Base-by-base conservation (phyloP, 345 rosid species). In the Erucastrum elatum region DNA sequence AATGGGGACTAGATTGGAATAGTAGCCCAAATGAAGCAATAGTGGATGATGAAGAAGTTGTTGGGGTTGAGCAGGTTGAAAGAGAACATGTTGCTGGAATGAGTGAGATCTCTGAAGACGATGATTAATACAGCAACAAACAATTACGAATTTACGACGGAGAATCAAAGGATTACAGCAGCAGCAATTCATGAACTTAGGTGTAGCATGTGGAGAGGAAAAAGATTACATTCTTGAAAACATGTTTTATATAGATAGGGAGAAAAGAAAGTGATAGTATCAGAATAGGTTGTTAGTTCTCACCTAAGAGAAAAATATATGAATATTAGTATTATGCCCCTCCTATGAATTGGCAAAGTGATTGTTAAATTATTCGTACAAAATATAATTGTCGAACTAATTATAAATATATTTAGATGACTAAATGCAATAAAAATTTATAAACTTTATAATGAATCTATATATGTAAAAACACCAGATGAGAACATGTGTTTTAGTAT, bases 131-230 rank as follows among this genome's bases (percentile, higher is more conserved):
- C 82, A 31, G 85, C 83, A 31, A 87, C 70, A 2, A 69, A 51
- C 26, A 68, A 72, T 76, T 76, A 26, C 41, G 67, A 59, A 58
- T n/a, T n/a, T n/a, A n/a, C n/a, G n/a, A n/a, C 59, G 26, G 77
- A 6, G 96, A 88, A 51, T 84, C 87, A 0, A 97, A 95, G 67
- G 94, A 84, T 69, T 92, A 88, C 78, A 95, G 97, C 60, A 94
- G 92, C 83, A 93, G 97, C 35, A 92, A 91, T 65, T 75, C 72
- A 11, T 75, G 73, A 80, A 15, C 2, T 64, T 11, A 70, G 75
- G 64, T 27, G 3, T 37, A 64, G 75, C 71, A 41, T 41, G 49
- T 41, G 49, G 49, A 79, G 64, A 62, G 21, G 49, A 61, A 68
- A 55, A 46, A 53, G 71, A 26, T 75, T 69, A 80, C 79, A 75